These are phyloP conservation scores for Corrigiola litoralis DNA, from an alignment of 179 eudicot species.

Conservation along the genomic window DNA sequence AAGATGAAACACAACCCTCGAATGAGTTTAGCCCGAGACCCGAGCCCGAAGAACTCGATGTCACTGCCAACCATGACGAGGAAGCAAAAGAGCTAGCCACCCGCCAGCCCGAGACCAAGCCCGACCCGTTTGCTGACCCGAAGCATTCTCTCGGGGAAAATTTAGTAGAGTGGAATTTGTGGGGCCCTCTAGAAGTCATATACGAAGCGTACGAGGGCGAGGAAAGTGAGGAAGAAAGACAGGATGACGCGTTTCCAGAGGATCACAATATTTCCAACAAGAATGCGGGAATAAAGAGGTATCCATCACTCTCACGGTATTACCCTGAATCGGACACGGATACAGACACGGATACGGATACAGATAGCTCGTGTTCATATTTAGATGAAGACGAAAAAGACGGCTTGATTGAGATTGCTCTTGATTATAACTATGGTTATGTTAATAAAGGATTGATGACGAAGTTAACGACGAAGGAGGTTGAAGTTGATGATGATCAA, in stretches of 20 bases:
- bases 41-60: not conserved
- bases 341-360: constrained; percentile 45
- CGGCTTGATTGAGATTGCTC: constrained; percentile 67
- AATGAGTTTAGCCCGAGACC: not conserved
- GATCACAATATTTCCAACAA: too few relatives aligned
- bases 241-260: constrained; percentile 5
- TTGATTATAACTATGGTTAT: constrained; percentile 23
- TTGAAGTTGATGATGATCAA: constrained; percentile 21
- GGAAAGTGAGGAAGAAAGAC: constrained; percentile 31
- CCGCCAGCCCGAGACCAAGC: not conserved
- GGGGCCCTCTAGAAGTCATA: constrained; percentile 86
- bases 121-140: constrained; percentile 8
- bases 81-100: not conserved
- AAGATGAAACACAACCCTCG: not conserved
- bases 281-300: constrained; percentile 19
- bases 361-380: constrained; percentile 28
- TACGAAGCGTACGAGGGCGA: constrained; percentile 68
- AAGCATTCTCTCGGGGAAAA: not conserved
- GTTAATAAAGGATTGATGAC: constrained; percentile 20
- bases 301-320: constrained; percentile 48
- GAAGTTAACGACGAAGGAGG: not conserved
- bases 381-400: constrained; percentile 46
- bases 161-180: constrained; percentile 59
- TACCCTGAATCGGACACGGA: constrained; percentile 60
- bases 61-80: not conserved